Evolutionary conservation across 108 stramenopile genomes (phyloP).

Genomic region (Cyclostephanos tholiformis): DNA sequence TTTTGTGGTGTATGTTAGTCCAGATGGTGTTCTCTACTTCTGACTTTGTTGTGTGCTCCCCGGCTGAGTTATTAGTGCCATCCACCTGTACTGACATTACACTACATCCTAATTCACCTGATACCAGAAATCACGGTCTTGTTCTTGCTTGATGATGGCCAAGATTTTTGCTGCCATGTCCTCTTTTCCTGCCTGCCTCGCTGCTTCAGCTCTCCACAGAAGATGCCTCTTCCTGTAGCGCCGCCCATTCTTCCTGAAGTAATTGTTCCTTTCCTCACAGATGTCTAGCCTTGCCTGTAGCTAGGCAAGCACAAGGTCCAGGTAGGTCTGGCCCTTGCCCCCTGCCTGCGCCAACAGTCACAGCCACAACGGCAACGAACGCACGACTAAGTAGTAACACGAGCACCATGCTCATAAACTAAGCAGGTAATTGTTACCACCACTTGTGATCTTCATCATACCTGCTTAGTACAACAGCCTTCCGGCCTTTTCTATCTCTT

Average conservation of each 20-base stretch:
- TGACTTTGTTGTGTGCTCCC: background rate
- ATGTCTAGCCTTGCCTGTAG: background rate
- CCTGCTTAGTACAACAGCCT: no score
- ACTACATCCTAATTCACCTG: background rate
- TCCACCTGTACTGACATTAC: background rate
- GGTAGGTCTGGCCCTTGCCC: no score
- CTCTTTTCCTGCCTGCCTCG: background rate
- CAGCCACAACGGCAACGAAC: no score
- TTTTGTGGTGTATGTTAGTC: constrained; percentile 3
- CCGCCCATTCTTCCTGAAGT: no score
- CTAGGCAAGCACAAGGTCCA: no score
- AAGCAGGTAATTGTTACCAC: no score
- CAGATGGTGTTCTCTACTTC: background rate
- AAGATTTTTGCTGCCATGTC: constrained; percentile 6
- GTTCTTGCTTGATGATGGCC: constrained; percentile 10
- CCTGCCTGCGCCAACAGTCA: no score
- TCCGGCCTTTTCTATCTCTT: no score
- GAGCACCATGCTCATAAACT: no score
- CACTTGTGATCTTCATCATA: no score
- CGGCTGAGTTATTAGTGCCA: background rate
- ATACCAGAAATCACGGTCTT: background rate
- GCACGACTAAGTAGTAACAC: no score
- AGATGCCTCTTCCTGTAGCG: background rate
- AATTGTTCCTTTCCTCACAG: constrained; percentile 9
- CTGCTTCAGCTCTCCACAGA: background rate